These are phyloP conservation scores for Pleurozium schreberi DNA, from an alignment of 225 moss, liverwort and hornwort species.

Conservation along the genomic window DNA sequence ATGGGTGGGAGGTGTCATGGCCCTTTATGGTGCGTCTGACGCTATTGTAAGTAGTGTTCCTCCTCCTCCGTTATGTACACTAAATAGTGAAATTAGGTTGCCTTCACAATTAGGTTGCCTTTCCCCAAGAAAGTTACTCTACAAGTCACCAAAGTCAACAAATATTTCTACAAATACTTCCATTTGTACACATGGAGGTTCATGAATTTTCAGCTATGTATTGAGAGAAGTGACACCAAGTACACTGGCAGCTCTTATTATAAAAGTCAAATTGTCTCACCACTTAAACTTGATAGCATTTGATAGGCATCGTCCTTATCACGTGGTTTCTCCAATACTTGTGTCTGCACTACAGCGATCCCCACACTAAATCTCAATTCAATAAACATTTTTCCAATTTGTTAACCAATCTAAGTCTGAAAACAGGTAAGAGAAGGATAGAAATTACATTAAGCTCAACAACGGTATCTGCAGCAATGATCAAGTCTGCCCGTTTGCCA, in stretches of 20 bases:
- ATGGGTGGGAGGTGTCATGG: conserved; percentile 99
- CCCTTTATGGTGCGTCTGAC: conserved; percentile 70
- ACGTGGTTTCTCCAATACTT: conserved; percentile 72
- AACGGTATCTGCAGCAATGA: conserved; percentile 93
- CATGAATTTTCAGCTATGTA: too few species aligned
- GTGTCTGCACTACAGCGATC: conserved; percentile 38
- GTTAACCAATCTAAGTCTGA: background rate
- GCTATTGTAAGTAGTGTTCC: conserved; percentile 50
- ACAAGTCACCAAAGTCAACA: too few species aligned
- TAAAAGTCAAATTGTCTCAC: conserved; percentile 18
- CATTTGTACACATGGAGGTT: too few species aligned
- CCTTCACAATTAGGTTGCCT: too few species aligned
- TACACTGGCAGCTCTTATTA: background rate
- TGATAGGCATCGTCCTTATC: conserved; percentile 70
- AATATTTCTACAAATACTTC: too few species aligned
- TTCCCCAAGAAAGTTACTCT: too few species aligned
- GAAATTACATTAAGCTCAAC: conserved; percentile 82
- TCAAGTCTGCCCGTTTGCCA: conserved; percentile 65
- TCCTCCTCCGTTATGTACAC: background rate
- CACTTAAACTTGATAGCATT: conserved; percentile 85
- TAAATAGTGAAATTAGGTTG: too few species aligned
- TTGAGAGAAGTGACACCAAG: background rate
- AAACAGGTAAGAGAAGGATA: background rate
- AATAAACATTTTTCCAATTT: background rate
- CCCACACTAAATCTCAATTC: background rate